Evolutionary conservation across 2,329 filamentous ascomycete genomes (phyloP), one percentile per base, ranked within the genome.

Genomic region (Penicillium crustosum): DNA sequence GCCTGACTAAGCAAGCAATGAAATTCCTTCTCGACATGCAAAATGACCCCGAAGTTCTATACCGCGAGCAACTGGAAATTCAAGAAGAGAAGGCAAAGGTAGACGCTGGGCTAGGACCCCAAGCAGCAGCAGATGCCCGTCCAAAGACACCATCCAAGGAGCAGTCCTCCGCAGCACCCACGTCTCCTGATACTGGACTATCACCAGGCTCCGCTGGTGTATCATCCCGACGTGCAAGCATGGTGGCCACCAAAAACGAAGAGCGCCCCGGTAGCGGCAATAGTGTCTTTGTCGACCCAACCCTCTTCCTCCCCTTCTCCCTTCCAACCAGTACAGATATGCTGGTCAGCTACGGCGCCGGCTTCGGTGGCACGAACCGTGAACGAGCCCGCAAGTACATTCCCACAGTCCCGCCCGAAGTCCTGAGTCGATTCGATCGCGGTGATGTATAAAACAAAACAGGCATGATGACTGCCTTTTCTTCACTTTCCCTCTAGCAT

Each of bases 251-350:
- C 21, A 59, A 61, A 47, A 57, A 61, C 31, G 68, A 72, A 15
- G 70, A 70, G 42, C 70, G 70, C 21, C 67, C 66, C 13, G 55
- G 55, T 27, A 63, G 67, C 23, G 61, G 61, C 19, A 70, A 69
- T 51, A 66, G 61, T 35, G 63, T 97, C 36, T 85, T 97, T 43
- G 77, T 97, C 53, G 93, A 97, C 69, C 91, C 93, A 3, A 90
- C 93, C 2, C 81, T 96, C 59, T 96, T 97, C 83, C 83, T 99
- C 27, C 94, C 94, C 0, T 99, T 99, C 73, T 89, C 89, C n/a
- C 81, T 99, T 29, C 94, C 94, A 1, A 96, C 93, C 1, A 94
- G 91, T 57, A 97, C 93, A 27, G 94, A 99, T 74, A 99, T 99
- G 94, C 83, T 97, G 48, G 86, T 99, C 48, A 93, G 88, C 64